phyloP scores from a whole-genome alignment of 2,329 filamentous ascomycete species.

The Akanthomyces lecanii region DNA sequence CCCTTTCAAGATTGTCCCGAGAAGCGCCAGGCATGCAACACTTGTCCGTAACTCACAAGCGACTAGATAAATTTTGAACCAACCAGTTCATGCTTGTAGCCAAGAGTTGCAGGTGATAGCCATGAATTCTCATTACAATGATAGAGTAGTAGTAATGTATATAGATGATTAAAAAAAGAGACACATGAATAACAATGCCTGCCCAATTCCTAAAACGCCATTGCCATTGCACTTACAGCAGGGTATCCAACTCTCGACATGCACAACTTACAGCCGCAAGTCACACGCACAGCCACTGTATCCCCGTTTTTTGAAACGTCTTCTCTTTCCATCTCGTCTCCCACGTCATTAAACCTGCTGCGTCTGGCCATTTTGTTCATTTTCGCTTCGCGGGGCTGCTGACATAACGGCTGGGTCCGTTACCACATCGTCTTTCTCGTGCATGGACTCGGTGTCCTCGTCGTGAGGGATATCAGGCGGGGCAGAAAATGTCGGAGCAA shows the following conservation, averaged over 20 bases:
- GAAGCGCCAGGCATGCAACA: background rate
- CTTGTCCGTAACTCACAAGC: background rate
- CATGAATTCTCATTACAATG: background rate
- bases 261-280: background rate
- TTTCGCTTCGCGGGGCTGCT: constrained; percentile 7
- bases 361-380: constrained; percentile 5
- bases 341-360: constrained; percentile 5
- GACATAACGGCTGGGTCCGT: constrained; percentile 8
- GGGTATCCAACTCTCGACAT: background rate
- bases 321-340: background rate
- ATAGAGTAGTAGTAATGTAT: background rate
- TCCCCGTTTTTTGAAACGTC: background rate
- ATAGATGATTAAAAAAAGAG: background rate
- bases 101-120: constrained; percentile 21
- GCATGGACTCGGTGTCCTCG: constrained; percentile 24
- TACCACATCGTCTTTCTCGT: constrained; percentile 28
- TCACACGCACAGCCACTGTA: background rate
- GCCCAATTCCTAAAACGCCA: constrained; percentile 3
- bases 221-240: background rate
- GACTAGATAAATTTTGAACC: background rate
- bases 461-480: constrained; percentile 18
- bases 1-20: background rate
- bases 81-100: background rate
- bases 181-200: constrained; percentile 1
- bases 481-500: constrained; percentile 45